Evolutionary conservation across 2,329 filamentous ascomycete genomes (phyloP).

Genomic region (Cucurbitaria berberidis): DNA sequence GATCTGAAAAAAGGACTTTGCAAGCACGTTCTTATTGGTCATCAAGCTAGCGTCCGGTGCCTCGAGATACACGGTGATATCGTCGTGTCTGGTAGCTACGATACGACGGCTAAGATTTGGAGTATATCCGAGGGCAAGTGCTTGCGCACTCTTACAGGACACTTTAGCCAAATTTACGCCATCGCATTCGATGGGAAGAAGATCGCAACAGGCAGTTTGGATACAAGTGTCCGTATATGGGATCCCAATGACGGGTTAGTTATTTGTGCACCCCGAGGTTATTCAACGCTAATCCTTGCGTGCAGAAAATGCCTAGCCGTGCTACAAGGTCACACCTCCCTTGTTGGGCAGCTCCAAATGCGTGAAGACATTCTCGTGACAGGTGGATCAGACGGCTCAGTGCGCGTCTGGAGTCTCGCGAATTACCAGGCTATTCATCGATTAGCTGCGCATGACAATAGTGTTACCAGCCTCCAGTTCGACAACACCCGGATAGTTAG

Average conservation of each 20-base stretch:
- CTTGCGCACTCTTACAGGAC: constrained; percentile 84
- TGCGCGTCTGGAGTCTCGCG: constrained; percentile 93
- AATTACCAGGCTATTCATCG: constrained; percentile 92
- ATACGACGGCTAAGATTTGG: constrained; percentile 96
- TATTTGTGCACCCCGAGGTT: constrained; percentile 20
- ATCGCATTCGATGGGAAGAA: constrained; percentile 95
- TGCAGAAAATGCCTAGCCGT: constrained; percentile 78
- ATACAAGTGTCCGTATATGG: constrained; percentile 97
- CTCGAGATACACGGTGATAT: constrained; percentile 95
- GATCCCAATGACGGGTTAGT: constrained; percentile 84
- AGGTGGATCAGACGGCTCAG: constrained; percentile 93
- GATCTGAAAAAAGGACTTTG: constrained; percentile 88
- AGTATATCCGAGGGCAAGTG: constrained; percentile 96
- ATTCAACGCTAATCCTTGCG: constrained; percentile 16
- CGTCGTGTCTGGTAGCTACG: constrained; percentile 97
- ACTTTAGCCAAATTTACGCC: constrained; percentile 99
- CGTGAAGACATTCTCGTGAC: constrained; percentile 93
- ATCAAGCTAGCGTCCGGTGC: constrained; percentile 94
- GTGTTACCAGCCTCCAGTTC: constrained; percentile 96
- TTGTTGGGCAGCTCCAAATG: constrained; percentile 97
- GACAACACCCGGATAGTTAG: constrained; percentile 95
- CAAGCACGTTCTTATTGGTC: constrained; percentile 88
- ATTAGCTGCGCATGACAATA: constrained; percentile 95
- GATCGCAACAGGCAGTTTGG: constrained; percentile 92
- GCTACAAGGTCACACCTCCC: constrained; percentile 92